Percentiles rank a stretch among this genome's conserved stretches.
These are phyloP conservation scores for Saitozyma sp. DNA, from an alignment of 768 basidiomycete genomes.

Conservation along the genomic window DNA sequence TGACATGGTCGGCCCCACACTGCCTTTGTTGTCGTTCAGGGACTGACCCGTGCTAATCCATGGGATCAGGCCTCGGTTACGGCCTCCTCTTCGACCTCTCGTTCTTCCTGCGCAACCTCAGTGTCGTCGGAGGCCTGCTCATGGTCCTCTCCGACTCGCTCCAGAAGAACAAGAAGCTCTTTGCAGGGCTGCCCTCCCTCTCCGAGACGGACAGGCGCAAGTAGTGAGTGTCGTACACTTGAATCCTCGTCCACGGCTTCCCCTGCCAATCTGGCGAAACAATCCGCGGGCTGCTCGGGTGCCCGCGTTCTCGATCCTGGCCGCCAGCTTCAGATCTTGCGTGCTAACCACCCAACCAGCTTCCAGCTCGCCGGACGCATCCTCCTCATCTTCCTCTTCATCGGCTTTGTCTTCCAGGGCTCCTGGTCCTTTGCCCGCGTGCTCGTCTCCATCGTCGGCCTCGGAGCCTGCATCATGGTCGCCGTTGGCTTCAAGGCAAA, in stretches of 20 bases:
- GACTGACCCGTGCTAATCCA: neutral
- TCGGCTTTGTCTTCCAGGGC: conserved; percentile 94
- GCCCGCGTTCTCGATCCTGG: too few relatives aligned
- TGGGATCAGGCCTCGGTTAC: conserved; percentile 72
- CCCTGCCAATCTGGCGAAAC: neutral
- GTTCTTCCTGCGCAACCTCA: conserved; percentile 99
- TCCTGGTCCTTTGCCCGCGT: conserved; percentile 83
- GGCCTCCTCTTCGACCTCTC: conserved; percentile 99
- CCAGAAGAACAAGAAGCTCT: conserved; percentile 78
- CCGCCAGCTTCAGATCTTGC: too few relatives aligned
- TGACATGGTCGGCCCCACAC: too few relatives aligned
- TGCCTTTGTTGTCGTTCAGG: neutral
- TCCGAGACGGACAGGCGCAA: conserved; percentile 96
- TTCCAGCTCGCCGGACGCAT: conserved; percentile 97
- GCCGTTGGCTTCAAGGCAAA: conserved; percentile 99
- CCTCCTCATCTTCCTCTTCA: conserved; percentile 96
- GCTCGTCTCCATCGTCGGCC: conserved; percentile 82
- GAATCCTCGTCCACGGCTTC: neutral
- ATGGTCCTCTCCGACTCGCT: conserved; percentile 99
- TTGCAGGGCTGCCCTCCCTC: conserved; percentile 84
- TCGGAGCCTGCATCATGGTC: conserved; percentile 91
- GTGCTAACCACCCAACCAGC: conserved; percentile 55
- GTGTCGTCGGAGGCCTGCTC: conserved; percentile 94
- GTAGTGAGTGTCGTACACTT: conserved; percentile 67
- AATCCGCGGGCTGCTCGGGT: neutral